phyloP scores from a whole-genome alignment of 192 early-diverging fungal genomes.

The Coemansia biformis region DNA sequence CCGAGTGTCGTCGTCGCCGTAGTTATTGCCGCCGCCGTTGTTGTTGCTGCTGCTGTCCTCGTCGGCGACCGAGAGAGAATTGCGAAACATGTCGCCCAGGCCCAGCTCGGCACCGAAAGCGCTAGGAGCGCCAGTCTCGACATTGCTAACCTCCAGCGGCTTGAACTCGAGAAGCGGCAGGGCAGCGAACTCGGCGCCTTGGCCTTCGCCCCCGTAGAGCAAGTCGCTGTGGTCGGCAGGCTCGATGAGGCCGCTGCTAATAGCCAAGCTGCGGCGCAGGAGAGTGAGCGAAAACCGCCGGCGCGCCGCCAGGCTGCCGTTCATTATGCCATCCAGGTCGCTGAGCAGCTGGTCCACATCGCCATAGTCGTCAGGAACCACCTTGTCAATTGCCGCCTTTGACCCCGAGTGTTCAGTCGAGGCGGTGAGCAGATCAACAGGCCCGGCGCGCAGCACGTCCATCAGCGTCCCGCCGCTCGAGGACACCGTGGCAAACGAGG shows the following conservation, averaged over 20 bases:
- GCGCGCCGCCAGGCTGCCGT: constrained; percentile 38
- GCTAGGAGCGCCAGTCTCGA: constrained; percentile 3
- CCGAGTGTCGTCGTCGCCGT: constrained; percentile 6
- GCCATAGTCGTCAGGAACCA: constrained; percentile 43
- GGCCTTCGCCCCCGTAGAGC: not conserved
- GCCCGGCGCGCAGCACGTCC: constrained; percentile 28
- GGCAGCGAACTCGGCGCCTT: not conserved
- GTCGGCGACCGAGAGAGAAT: constrained; percentile 1
- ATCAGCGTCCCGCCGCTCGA: constrained; percentile 39
- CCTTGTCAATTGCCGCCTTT: constrained; percentile 31
- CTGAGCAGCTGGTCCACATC: constrained; percentile 36
- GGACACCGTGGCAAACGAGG: constrained; percentile 21
- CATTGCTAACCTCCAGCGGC: constrained; percentile 29
- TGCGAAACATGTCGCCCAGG: constrained; percentile 22
- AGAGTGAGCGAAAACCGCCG: constrained; percentile 40
- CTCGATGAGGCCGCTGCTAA: constrained; percentile 33
- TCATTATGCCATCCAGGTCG: constrained; percentile 45
- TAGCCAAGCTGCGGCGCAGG: constrained; percentile 40
- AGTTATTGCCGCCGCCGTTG: too few relatives aligned
- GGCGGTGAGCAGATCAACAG: constrained; percentile 36
- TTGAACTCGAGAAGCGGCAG: constrained; percentile 24
- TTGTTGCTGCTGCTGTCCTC: not conserved
- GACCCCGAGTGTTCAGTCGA: constrained; percentile 44
- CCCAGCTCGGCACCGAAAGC: constrained; percentile 12
- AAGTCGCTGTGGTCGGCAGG: constrained; percentile 23